Base-by-base conservation (phyloP, 331 rosid species). In the Pyracantha coccinea region DNA sequence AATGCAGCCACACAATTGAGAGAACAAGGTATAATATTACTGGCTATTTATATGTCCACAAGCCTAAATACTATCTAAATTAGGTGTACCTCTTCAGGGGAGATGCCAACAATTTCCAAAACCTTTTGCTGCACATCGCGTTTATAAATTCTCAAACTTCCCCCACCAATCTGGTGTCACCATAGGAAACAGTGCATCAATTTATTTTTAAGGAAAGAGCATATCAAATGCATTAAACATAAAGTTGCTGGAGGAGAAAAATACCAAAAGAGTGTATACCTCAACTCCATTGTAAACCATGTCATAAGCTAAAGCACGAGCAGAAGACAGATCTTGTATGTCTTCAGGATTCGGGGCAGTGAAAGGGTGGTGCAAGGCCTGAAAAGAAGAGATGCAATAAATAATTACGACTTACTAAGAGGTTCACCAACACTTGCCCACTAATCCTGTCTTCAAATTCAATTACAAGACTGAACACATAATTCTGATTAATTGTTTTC, bases 321-420 rank as follows among this genome's bases (percentile, higher is more conserved):
- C 99, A 72, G 97, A 83, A 32, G 97, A 86, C 69, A 95, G 97
- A 83, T 95, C 90, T 66, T 84, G 77, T 82, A 86, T 83, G 78
- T 92, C 99, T 83, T 92, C 92, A 8, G 99, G 93, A 82, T 95
- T 90, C 69, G 99, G 99, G 24, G 99, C 99, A 68, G 99, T 95
- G 84, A 95, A 95, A 69, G 97, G 97, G 78, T 95, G 99, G 77
- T 95, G 99, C 86, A 94, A 84, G 74, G 99, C 90, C 99, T 95
- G 89, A 72, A 63, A 80, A 68, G 53, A 16, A 24, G 47, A 29
- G 41, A 52, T 52, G 53, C 65, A 68, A 21, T 65, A 25, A 82
- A 47, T 68, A 24, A 63, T 33, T 9, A 68, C 38, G 45, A 50
- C 58, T 57, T 53, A 41, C 9, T 45, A 28, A 65, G 72, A 76